phyloP scores from a whole-genome alignment of 148 eudicot species.

The Rhododendron mucronatum region DNA sequence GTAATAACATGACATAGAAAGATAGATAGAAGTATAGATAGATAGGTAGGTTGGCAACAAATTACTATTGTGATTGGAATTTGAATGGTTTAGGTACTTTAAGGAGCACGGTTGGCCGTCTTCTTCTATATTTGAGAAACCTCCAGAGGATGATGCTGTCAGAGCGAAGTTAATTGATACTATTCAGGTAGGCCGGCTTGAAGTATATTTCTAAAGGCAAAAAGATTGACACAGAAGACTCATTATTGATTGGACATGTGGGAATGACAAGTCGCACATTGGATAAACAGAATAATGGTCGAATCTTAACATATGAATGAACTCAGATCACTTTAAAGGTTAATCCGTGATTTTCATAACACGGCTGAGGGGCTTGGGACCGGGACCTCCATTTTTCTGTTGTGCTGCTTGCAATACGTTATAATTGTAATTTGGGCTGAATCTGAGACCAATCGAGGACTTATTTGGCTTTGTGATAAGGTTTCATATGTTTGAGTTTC shows the following conservation, averaged over 20 bases:
- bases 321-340: too few relatives aligned
- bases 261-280: not conserved
- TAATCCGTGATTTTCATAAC: too few relatives aligned
- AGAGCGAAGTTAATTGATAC: slow-evolving; percentile 70
- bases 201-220: not conserved
- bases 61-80: not conserved
- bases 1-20: not conserved
- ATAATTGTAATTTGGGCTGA: not conserved
- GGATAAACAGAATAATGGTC: not conserved
- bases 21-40: not conserved
- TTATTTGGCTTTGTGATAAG: not conserved
- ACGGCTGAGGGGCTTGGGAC: not conserved
- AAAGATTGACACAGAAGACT: not conserved
- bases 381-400: not conserved
- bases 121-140: slow-evolving; percentile 52
- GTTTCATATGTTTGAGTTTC: not conserved
- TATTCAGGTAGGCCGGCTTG: slow-evolving; percentile 36
- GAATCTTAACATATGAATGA: too few relatives aligned
- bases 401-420: not conserved
- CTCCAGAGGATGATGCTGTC: slow-evolving; percentile 66
- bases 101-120: slow-evolving; percentile 97
- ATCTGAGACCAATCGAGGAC: not conserved
- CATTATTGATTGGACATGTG: not conserved
- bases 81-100: slow-evolving; percentile 59
- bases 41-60: too few relatives aligned